phyloP scores from a whole-genome alignment of 2,329 filamentous ascomycete genomes.

The Aspergillus sp. region DNA sequence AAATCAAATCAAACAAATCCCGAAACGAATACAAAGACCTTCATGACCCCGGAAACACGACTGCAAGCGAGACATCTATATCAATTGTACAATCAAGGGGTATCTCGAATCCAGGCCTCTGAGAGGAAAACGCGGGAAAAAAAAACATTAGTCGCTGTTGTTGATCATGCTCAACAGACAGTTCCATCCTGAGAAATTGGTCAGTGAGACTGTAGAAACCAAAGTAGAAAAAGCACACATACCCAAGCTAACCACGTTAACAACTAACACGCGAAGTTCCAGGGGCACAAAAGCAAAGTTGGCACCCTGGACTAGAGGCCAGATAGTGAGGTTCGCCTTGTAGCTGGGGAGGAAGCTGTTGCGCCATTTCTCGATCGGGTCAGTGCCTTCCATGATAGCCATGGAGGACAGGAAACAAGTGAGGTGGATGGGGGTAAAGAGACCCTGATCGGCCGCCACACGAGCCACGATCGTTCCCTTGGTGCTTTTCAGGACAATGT shows the following conservation, averaged over 20 bases:
- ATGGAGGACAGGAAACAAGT: constrained; percentile 78
- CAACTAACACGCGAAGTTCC: constrained; percentile 78
- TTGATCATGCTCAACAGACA: constrained; percentile 58
- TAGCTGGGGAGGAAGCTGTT: constrained; percentile 70
- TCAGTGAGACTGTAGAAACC: not conserved
- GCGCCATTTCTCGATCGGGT: constrained; percentile 66
- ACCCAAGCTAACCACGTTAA: constrained; percentile 76
- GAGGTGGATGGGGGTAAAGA: constrained; percentile 84
- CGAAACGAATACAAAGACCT: constrained; percentile 3
- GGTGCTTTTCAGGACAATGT: constrained; percentile 62
- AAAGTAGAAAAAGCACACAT: constrained; percentile 24
- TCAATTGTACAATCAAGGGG: constrained; percentile 15
- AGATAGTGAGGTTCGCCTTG: constrained; percentile 80
- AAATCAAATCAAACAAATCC: not conserved
- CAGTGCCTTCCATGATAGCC: constrained; percentile 73
- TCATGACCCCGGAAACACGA: constrained; percentile 7
- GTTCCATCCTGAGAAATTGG: constrained; percentile 52
- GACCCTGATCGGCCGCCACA: constrained; percentile 73
- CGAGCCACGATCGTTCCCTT: constrained; percentile 72
- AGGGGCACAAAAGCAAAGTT: constrained; percentile 88
- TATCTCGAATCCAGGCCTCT: constrained; percentile 32
- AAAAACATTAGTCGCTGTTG: constrained; percentile 38
- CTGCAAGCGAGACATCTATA: constrained; percentile 8
- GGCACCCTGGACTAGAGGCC: constrained; percentile 78
- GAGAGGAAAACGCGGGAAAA: not conserved